Evolutionary conservation across 805 yeast genomes (phyloP).

Genomic region (Tetrapisispora fleetii): DNA sequence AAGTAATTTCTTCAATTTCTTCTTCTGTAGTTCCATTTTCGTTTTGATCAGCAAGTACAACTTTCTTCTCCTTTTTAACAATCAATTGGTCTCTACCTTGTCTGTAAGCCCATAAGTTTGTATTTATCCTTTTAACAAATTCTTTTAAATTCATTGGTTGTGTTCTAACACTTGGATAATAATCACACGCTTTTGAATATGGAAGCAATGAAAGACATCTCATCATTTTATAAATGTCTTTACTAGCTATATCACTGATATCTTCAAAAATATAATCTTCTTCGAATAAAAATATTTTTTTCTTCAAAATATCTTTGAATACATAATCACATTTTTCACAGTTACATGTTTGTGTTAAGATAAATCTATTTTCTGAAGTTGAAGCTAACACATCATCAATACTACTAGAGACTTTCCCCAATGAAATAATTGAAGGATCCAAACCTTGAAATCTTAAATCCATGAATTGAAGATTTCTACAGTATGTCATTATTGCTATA

Average conservation of each 20-base stretch:
- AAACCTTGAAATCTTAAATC: constrained; percentile 32
- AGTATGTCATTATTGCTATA: constrained; percentile 27
- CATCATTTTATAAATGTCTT: constrained; percentile 32
- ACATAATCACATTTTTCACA: constrained; percentile 25
- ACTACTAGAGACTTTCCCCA: constrained; percentile 10
- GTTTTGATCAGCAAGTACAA: constrained; percentile 3
- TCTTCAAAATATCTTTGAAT: constrained; percentile 25
- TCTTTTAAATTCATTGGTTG: constrained; percentile 31
- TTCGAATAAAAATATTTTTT: constrained; percentile 28
- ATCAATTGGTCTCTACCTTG: constrained; percentile 16
- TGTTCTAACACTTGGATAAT: constrained; percentile 35
- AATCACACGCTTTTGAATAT: constrained; percentile 36
- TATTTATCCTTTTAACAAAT: constrained; percentile 23
- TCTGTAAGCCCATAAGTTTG: constrained; percentile 17
- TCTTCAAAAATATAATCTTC: constrained; percentile 22
- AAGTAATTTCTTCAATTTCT: constrained; percentile 9
- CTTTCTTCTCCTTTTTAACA: not conserved
- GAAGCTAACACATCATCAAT: not conserved
- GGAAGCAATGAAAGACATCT: constrained; percentile 30
- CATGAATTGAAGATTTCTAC: constrained; percentile 30
- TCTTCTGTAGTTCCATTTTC: not conserved
- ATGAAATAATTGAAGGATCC: constrained; percentile 26
- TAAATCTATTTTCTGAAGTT: constrained; percentile 12
- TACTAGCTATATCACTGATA: constrained; percentile 23
- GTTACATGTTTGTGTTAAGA: constrained; percentile 25